Evolutionary conservation across 768 basidiomycete species (phyloP).

Genomic region (Tylopilus subfusipes): DNA sequence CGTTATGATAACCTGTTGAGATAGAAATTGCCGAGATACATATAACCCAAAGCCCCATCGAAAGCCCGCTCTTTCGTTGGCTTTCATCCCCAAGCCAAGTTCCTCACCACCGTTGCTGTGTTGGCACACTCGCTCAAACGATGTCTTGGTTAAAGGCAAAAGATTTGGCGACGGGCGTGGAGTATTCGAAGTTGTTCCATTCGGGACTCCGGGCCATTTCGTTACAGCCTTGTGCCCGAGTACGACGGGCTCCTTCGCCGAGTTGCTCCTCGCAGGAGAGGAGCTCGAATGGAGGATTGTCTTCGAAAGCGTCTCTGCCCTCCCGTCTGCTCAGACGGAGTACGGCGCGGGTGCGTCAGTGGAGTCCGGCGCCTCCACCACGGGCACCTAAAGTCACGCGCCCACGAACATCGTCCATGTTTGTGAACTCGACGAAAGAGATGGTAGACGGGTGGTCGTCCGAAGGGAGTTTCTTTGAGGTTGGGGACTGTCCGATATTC

Average conservation of each 20-base stretch:
- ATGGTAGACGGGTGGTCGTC: constrained; percentile 3
- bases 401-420: constrained; percentile 16
- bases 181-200: constrained; percentile 36
- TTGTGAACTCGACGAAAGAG: constrained; percentile 13
- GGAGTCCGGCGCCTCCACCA: background rate
- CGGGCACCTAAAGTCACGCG: background rate
- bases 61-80: background rate
- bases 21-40: constrained; percentile 21
- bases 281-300: background rate
- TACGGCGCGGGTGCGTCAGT: background rate
- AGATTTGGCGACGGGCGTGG: constrained; percentile 28
- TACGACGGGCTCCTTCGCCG: constrained; percentile 6
- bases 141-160: constrained; percentile 33
- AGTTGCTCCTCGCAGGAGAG: constrained; percentile 3
- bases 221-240: constrained; percentile 2
- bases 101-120: background rate
- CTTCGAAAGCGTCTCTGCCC: constrained; percentile 2
- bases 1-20: constrained; percentile 8
- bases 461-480: constrained; percentile 1
- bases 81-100: background rate
- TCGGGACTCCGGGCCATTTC: constrained; percentile 35
- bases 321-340: constrained; percentile 6
- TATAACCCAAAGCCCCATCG: constrained; percentile 19
- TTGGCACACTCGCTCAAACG: background rate
- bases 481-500: background rate